Conservation (phyloP, 257 asterid species). For the Plantago major region DNA sequence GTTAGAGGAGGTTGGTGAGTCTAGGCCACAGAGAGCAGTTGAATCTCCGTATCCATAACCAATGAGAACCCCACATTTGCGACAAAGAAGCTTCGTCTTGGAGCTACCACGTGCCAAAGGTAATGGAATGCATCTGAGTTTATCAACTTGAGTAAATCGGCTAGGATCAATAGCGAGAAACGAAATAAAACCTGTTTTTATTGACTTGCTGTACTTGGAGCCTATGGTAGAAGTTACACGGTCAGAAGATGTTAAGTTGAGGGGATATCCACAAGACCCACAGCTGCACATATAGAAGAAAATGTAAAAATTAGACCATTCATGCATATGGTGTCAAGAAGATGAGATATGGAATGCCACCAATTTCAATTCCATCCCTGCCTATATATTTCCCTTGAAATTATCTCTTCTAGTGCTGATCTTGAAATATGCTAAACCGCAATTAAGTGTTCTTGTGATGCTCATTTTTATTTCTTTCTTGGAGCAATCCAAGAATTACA, state of each 20-base stretch:
- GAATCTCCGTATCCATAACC: slow-evolving; percentile 68
- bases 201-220: slow-evolving; percentile 53
- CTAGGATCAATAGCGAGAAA: slow-evolving; percentile 63
- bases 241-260: slow-evolving; percentile 57
- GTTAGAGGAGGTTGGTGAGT: slow-evolving; percentile 55
- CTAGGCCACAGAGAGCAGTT: slow-evolving; percentile 54
- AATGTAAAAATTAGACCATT: slow-evolving; percentile 8
- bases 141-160: slow-evolving; percentile 76
- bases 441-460: too few relatives aligned
- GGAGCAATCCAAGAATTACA: too few relatives aligned
- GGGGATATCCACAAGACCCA: slow-evolving; percentile 80
- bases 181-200: slow-evolving; percentile 58
- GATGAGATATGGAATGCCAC: too few relatives aligned
- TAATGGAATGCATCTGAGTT: slow-evolving; percentile 60
- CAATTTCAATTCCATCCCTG: too few relatives aligned
- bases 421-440: too few relatives aligned
- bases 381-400: too few relatives aligned
- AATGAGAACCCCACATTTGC: slow-evolving; percentile 61
- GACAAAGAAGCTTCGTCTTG: slow-evolving; percentile 76
- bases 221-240: slow-evolving; percentile 52
- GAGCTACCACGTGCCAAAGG: slow-evolving; percentile 47
- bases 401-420: too few relatives aligned
- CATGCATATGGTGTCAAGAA: too few relatives aligned
- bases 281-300: slow-evolving; percentile 42
- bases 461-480: too few relatives aligned